A percentile compares a stretch with the other conserved stretches of the same genome.
Conservation (phyloP, 345 rosid species). For the Hibiscus mutabilis region DNA sequence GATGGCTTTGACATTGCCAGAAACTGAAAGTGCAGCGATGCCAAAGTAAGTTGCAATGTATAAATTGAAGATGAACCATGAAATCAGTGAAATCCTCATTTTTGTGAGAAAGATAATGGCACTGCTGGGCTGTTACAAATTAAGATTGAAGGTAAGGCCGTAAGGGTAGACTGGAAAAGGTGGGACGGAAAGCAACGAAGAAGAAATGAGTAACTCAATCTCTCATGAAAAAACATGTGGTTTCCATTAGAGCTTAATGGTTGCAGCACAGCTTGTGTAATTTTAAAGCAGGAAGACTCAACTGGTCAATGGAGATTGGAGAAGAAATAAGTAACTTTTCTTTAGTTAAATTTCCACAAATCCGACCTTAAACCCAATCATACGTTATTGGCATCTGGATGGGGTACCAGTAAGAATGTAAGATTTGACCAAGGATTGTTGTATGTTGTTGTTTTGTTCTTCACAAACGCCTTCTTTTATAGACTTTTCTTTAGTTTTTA, state of each 20-base stretch:
- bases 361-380: too few species aligned
- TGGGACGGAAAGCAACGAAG: neutral
- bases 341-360: neutral
- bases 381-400: too few species aligned
- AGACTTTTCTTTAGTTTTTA: too few species aligned
- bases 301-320: neutral
- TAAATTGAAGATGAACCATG: conserved; percentile 16
- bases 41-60: neutral
- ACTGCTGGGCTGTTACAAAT: too few species aligned
- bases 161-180: neutral
- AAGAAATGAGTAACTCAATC: neutral
- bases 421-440: too few species aligned
- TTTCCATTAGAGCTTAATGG: neutral
- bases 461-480: too few species aligned
- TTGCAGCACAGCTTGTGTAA: neutral
- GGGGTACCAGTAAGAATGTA: too few species aligned
- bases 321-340: neutral
- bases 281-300: neutral
- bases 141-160: neutral
- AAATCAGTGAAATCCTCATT: conserved; percentile 16
- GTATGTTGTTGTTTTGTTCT: too few species aligned
- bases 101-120: neutral
- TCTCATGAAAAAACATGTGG: neutral
- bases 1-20: conserved; percentile 32
- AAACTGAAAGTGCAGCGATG: conserved; percentile 4